These are phyloP conservation scores for Plasmodium coatneyi DNA, from an alignment of 169 alveolate genomes.

Conservation along the genomic window DNA sequence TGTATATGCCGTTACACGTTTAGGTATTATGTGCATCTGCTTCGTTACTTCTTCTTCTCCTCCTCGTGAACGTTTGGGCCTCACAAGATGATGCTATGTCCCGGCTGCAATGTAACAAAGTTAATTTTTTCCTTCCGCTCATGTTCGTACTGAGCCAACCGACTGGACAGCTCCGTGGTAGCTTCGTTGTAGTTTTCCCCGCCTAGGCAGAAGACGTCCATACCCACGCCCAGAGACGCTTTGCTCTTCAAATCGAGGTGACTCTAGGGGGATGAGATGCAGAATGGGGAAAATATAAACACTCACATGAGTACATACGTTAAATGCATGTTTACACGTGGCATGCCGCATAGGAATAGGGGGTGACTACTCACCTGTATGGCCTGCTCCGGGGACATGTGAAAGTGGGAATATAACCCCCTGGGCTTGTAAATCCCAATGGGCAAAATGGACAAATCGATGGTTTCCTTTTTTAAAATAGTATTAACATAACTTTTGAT, in stretches of 20 bases:
- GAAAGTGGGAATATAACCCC: slow-evolving; percentile 34
- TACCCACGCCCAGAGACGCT: slow-evolving; percentile 52
- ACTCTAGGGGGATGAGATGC: neutral
- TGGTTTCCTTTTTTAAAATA: neutral
- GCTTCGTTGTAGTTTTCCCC: slow-evolving; percentile 74
- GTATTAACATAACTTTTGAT: slow-evolving; percentile 49
- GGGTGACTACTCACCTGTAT: slow-evolving; percentile 1
- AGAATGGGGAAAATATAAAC: neutral
- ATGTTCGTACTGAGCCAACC: slow-evolving; percentile 31
- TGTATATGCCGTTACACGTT: neutral
- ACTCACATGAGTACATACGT: neutral
- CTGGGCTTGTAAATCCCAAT: slow-evolving; percentile 75
- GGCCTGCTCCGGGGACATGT: slow-evolving; percentile 72
- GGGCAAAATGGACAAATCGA: slow-evolving; percentile 67
- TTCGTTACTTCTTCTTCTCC: neutral
- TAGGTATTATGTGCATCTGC: neutral
- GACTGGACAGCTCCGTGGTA: slow-evolving; percentile 24
- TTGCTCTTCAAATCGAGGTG: slow-evolving; percentile 68
- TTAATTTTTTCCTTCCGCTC: slow-evolving; percentile 50
- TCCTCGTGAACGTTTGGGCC: neutral
- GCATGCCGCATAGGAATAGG: neutral
- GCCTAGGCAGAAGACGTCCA: slow-evolving; percentile 74
- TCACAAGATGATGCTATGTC: slow-evolving; percentile 28
- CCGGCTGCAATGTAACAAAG: slow-evolving; percentile 71
- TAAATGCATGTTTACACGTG: neutral